These are phyloP conservation scores for Collybia sp. DNA, from an alignment of 768 basidiomycete species.

Conservation along the genomic window DNA sequence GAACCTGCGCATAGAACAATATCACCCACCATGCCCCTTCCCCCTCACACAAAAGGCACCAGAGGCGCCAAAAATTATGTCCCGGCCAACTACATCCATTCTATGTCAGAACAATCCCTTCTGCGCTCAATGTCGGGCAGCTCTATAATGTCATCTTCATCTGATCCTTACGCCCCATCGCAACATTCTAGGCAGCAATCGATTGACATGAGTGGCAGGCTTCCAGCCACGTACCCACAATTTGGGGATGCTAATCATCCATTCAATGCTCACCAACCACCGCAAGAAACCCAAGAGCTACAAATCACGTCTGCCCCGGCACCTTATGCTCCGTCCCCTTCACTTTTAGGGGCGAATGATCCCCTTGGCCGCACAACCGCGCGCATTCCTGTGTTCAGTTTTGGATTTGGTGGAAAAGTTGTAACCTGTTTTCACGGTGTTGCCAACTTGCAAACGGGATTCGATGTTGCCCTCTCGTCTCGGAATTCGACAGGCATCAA, in stretches of 20 bases:
- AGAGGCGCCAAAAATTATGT: slow-evolving; percentile 7
- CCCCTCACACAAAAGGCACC: neutral
- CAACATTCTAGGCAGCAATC: slow-evolving; percentile 16
- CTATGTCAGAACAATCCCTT: slow-evolving; percentile 20
- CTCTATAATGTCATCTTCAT: slow-evolving; percentile 29
- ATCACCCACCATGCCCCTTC: no score
- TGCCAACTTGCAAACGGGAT: slow-evolving; percentile 61
- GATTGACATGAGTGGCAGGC: slow-evolving; percentile 18
- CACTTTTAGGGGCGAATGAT: slow-evolving; percentile 77
- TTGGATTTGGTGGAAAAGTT: slow-evolving; percentile 92
- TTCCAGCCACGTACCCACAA: slow-evolving; percentile 19
- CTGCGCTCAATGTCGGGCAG: slow-evolving; percentile 42
- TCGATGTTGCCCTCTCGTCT: slow-evolving; percentile 73
- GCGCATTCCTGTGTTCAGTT: slow-evolving; percentile 76
- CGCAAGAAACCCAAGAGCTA: slow-evolving; percentile 25
- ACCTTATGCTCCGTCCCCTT: slow-evolving; percentile 82
- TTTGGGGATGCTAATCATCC: slow-evolving; percentile 4
- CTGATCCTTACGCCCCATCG: slow-evolving; percentile 28
- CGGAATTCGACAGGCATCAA: slow-evolving; percentile 66
- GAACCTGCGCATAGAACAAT: neutral
- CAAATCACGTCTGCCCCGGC: slow-evolving; percentile 35
- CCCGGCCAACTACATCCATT: slow-evolving; percentile 8
- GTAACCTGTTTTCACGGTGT: slow-evolving; percentile 84
- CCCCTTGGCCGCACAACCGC: slow-evolving; percentile 70
- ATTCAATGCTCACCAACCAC: neutral